Evolutionary conservation across 2,329 filamentous ascomycete genomes (phyloP).

Genomic region (Penicillium expansum): DNA sequence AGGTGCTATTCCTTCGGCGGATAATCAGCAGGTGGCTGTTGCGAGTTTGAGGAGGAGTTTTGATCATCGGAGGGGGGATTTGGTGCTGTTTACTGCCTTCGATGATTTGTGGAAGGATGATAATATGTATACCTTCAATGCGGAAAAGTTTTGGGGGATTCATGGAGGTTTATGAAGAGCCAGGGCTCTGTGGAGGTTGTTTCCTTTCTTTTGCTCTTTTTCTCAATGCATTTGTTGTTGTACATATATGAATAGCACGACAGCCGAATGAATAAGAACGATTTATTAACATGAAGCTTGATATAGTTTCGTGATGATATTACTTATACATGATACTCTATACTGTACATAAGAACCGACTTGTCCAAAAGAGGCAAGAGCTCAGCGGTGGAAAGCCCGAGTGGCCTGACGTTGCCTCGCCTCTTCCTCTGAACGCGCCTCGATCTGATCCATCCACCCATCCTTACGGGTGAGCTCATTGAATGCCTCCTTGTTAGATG

Average conservation of each 20-base stretch:
- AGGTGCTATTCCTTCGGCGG: conserved; percentile 63
- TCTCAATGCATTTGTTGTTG: background rate
- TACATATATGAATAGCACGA: background rate
- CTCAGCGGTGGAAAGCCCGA: background rate
- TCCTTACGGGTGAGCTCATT: conserved; percentile 24
- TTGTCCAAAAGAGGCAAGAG: background rate
- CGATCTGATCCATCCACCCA: conserved; percentile 29
- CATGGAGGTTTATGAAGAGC: conserved; percentile 5
- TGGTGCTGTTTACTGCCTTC: conserved; percentile 76
- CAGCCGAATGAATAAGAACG: background rate
- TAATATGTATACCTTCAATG: conserved; percentile 59
- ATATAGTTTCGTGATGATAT: background rate
- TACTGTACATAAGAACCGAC: background rate
- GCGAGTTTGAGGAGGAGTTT: conserved; percentile 63
- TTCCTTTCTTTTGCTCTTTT: background rate
- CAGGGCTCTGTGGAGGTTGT: background rate
- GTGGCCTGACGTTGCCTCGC: background rate
- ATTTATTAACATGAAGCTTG: background rate
- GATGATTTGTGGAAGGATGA: conserved; percentile 77
- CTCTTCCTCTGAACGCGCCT: conserved; percentile 3
- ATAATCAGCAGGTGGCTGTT: conserved; percentile 66
- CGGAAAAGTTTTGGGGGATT: conserved; percentile 77
- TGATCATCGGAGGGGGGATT: conserved; percentile 30
- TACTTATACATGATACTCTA: background rate
- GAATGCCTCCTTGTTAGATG: conserved; percentile 31